Evolutionary conservation across 495 filamentous ascomycete genomes (phyloP), one percentile per base, ranked within the genome.

Genomic region (Cercophora scortea): DNA sequence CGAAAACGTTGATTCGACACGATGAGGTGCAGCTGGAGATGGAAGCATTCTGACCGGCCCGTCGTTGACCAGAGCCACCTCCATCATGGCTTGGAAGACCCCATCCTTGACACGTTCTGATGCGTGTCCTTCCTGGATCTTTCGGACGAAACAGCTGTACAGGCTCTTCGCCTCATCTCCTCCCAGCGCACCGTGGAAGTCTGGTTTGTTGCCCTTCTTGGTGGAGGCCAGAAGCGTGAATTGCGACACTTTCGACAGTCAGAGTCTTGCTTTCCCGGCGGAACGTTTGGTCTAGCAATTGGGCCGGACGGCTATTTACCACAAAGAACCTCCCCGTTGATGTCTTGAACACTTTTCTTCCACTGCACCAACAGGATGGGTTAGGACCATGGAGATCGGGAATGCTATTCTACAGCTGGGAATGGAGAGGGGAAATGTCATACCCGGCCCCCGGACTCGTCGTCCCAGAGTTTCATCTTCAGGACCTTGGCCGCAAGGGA

Each of bases 51-150:
- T 81, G 78, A 96, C 91, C 66, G 91, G 91, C 51, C 91, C 92
- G 64, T 97, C 91, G 59, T 97, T 97, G 36, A 95, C 84, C 19
- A 96, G 64, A 53, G 87, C 87, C 52, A 96, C 93, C 60, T 96
- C 87, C 93, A 97, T 99, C 90, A 96, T 96, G 48, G 94, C 93
- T 60, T 95, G 91, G 66, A 97, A 99, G 36, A 95, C 83, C 12
- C 94, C 94, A 63, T 97, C 86, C 62, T 94, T 90, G 53, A 99
- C 90, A 56, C 79, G 86, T 13, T 90, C 89, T 8, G 80, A 66
- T 5, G 71, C 66, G 64, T 97, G 94, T 4, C 80, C 69, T 57
- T 86, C 78, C 54, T 86, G 76, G 19, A 96, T 81, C 55, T 86
- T 85, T n/a, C 73, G 64, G 52, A 88, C 79, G 71, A 99, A 95